These are phyloP conservation scores for Fusarium chuoi DNA, from an alignment of 2,329 filamentous ascomycete genomes.

Conservation along the genomic window DNA sequence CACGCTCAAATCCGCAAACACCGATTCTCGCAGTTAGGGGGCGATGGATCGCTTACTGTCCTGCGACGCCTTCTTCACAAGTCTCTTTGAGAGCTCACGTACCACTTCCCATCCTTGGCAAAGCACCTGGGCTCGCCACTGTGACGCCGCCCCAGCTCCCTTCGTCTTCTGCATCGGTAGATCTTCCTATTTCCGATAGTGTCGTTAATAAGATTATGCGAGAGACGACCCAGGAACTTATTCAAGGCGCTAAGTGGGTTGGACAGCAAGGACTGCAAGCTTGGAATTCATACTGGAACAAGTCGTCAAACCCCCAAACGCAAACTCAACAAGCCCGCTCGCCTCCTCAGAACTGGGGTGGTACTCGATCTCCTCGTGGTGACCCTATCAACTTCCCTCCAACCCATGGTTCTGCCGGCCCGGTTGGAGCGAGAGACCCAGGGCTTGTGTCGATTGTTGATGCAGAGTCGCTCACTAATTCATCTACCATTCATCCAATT, in stretches of 20 bases:
- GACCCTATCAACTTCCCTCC: slow-evolving; percentile 74
- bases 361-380: slow-evolving; percentile 55
- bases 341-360: slow-evolving; percentile 60
- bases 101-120: slow-evolving; percentile 64
- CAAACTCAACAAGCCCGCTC: slow-evolving; percentile 59
- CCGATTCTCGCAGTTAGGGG: slow-evolving; percentile 76
- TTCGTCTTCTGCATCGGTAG: slow-evolving; percentile 72
- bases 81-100: slow-evolving; percentile 75
- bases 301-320: slow-evolving; percentile 54
- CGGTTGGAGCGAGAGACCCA: slow-evolving; percentile 70
- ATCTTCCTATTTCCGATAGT: slow-evolving; percentile 77
- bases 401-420: slow-evolving; percentile 73
- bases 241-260: slow-evolving; percentile 79
- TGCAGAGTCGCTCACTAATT: slow-evolving; percentile 67
- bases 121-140: slow-evolving; percentile 66
- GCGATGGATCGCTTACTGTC: slow-evolving; percentile 82
- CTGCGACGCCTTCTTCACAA: slow-evolving; percentile 76
- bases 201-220: slow-evolving; percentile 81
- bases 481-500: slow-evolving; percentile 67
- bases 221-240: slow-evolving; percentile 81
- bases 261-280: slow-evolving; percentile 80
- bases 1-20: slow-evolving; percentile 61
- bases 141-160: slow-evolving; percentile 77
- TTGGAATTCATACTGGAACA: slow-evolving; percentile 85
- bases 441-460: slow-evolving; percentile 81